Percentiles rank a stretch among this genome's conserved stretches.
Evolutionary conservation across 1,284 basidiomycete genomes (phyloP).

Genomic region (Sanghuangporus sanghuang): DNA sequence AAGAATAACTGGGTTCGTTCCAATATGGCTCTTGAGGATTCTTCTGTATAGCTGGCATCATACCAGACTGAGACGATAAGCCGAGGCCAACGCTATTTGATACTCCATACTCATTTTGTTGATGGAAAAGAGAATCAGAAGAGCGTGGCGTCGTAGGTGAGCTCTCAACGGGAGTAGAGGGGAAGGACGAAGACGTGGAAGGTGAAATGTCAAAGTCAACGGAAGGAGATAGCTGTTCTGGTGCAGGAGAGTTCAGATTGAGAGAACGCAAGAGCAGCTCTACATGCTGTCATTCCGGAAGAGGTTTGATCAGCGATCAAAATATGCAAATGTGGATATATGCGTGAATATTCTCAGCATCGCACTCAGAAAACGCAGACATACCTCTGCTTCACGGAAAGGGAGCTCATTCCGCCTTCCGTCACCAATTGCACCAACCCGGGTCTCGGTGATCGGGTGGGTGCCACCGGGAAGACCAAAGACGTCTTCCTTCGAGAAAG

Average conservation of each 20-base stretch:
- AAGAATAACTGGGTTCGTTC: neutral
- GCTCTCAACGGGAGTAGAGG: conserved; percentile 64
- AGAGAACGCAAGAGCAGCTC: conserved; percentile 71
- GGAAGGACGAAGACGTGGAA: conserved; percentile 37
- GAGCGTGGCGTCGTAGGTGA: conserved; percentile 48
- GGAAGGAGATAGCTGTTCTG: conserved; percentile 37
- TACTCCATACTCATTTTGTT: conserved; percentile 41
- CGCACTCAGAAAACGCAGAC: conserved; percentile 25
- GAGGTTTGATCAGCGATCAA: conserved; percentile 14
- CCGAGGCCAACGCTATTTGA: conserved; percentile 26
- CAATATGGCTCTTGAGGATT: conserved; percentile 9
- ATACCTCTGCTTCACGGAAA: conserved; percentile 49
- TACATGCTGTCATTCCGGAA: conserved; percentile 47
- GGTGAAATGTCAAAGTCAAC: conserved; percentile 37
- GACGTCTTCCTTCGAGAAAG: conserved; percentile 49
- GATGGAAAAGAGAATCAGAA: conserved; percentile 50
- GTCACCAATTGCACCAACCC: conserved; percentile 70
- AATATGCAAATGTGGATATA: conserved; percentile 21
- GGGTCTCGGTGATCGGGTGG: conserved; percentile 34
- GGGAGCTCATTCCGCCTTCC: conserved; percentile 59
- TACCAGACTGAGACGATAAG: conserved; percentile 3
- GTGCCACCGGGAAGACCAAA: conserved; percentile 47
- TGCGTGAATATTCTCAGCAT: conserved; percentile 20
- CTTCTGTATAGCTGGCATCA: neutral
- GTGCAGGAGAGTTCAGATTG: conserved; percentile 67